Evolutionary conservation across 1,139 yeast species (phyloP).

Genomic region (Geotrichum fermentans): DNA sequence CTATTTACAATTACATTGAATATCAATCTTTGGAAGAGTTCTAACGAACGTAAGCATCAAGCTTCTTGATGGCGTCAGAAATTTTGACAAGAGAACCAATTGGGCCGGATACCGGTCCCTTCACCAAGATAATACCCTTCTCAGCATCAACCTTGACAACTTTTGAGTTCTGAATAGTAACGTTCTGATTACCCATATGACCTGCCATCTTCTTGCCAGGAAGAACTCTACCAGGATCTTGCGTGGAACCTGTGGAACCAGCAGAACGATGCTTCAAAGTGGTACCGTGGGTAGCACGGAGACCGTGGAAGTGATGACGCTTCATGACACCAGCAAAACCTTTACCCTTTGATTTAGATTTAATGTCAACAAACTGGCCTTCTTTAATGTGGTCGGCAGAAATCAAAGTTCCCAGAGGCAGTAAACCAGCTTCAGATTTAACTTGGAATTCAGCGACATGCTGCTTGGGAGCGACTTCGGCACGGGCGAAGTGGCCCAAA

Average conservation of each 20-base stretch:
- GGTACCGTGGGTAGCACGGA: slow-evolving; percentile 93
- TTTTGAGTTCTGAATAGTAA: slow-evolving; percentile 71
- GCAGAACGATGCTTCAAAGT: slow-evolving; percentile 91
- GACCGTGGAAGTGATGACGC: slow-evolving; percentile 87
- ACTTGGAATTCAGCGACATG: slow-evolving; percentile 74
- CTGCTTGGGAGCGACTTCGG: slow-evolving; percentile 79
- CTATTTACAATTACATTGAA: slow-evolving; percentile 6
- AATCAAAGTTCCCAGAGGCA: slow-evolving; percentile 74
- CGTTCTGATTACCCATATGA: slow-evolving; percentile 76
- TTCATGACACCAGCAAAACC: slow-evolving; percentile 99
- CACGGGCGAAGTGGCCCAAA: slow-evolving; percentile 75
- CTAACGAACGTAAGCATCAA: slow-evolving; percentile 18
- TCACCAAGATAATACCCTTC: slow-evolving; percentile 73
- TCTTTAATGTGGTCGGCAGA: slow-evolving; percentile 76
- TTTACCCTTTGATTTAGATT: slow-evolving; percentile 83
- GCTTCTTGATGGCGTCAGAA: slow-evolving; percentile 63
- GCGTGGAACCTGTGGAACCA: slow-evolving; percentile 95
- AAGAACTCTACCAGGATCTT: slow-evolving; percentile 90
- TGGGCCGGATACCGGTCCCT: slow-evolving; percentile 92
- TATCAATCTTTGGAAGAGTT: no score
- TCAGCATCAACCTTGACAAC: slow-evolving; percentile 77
- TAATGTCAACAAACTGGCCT: slow-evolving; percentile 81
- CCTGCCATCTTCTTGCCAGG: slow-evolving; percentile 99
- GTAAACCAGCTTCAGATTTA: slow-evolving; percentile 56
- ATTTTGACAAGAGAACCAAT: slow-evolving; percentile 68